A percentile compares a stretch with the other conserved stretches of the same genome.
Evolutionary conservation across 2,329 filamentous ascomycete genomes (phyloP).

Genomic region (Neopestalotiopsis clavispora): DNA sequence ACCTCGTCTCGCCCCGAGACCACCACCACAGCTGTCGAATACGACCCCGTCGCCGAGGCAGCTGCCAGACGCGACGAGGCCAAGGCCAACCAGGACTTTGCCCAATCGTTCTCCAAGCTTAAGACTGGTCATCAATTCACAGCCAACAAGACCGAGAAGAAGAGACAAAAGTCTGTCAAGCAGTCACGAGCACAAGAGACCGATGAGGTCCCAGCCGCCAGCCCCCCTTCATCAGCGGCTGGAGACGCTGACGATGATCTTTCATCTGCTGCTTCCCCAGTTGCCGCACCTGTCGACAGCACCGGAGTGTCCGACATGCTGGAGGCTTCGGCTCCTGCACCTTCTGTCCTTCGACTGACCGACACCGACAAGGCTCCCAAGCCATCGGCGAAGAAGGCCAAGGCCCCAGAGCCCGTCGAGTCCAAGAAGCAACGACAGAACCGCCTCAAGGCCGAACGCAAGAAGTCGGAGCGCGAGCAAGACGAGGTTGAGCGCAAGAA

Average conservation of each 20-base stretch:
- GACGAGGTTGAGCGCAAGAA: constrained; percentile 79
- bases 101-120: constrained; percentile 71
- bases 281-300: constrained; percentile 58
- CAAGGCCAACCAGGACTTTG: constrained; percentile 67
- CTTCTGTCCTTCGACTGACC: constrained; percentile 80
- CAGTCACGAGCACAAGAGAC: constrained; percentile 65
- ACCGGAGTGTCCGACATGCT: constrained; percentile 91
- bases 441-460: constrained; percentile 82
- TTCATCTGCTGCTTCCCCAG: constrained; percentile 72
- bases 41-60: constrained; percentile 53
- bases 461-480: constrained; percentile 75
- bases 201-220: constrained; percentile 33
- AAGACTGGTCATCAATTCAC: constrained; percentile 71
- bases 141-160: constrained; percentile 59
- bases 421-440: constrained; percentile 97
- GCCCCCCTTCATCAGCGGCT: constrained; percentile 70
- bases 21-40: constrained; percentile 42
- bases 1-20: constrained; percentile 36
- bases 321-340: constrained; percentile 69
- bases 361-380: constrained; percentile 63
- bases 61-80: constrained; percentile 60
- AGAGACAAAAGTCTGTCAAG: constrained; percentile 73
- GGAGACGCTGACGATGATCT: constrained; percentile 84
- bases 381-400: constrained; percentile 65
- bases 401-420: constrained; percentile 71